Evolutionary conservation across 768 basidiomycete species (phyloP), one percentile per base, ranked within the genome.

Genomic region (Lentinula guzmanii): DNA sequence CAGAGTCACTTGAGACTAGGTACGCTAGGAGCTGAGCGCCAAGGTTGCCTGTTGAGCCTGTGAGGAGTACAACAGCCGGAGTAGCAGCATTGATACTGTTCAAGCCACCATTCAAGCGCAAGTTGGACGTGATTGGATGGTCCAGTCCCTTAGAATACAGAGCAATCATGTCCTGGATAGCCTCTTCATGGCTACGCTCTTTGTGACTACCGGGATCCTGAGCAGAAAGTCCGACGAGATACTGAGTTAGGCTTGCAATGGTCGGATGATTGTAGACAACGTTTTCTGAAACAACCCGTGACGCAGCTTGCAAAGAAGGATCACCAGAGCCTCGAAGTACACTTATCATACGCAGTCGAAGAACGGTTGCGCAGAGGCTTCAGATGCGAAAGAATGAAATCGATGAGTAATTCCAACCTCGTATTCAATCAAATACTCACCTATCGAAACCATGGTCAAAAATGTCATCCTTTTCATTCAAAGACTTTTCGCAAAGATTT

Each of bases 11-110:
- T 5, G 58, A 42, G 13, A 75, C 60, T 9, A 79, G 70, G 6
- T 65, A 61, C 0, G 64, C 67, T 5, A 78, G 70, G 2, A 77
- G 58, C 55, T 75, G 69, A 1, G 74, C 72, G 15, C 79, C 79
- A 5, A 79, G 70, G n/a, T 68, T 70, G 6, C 78, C 78, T 0
- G 79, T 79, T 5, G 72, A 70, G 5, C 78, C 78, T 0, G 78
- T 79, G 31, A 79, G 64, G 8, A 77, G 65, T 1, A 79, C 72
- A 0, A 73, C 72, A 1, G 16, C 21, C 21, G 28, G 51, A 5
- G 8, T 65, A 65, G n/a, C 46, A 64, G 7, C 59, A 54, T 9
- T n/a, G n/a, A 2, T 9, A 28, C 11, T 15, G 34, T 39, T 59
- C 10, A 9, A 34, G n/a, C 18, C 21, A 18, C 45, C 45, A 11